These are phyloP conservation scores for Penicillium sp. DNA, from an alignment of 2,329 filamentous ascomycete genomes.

Conservation along the genomic window DNA sequence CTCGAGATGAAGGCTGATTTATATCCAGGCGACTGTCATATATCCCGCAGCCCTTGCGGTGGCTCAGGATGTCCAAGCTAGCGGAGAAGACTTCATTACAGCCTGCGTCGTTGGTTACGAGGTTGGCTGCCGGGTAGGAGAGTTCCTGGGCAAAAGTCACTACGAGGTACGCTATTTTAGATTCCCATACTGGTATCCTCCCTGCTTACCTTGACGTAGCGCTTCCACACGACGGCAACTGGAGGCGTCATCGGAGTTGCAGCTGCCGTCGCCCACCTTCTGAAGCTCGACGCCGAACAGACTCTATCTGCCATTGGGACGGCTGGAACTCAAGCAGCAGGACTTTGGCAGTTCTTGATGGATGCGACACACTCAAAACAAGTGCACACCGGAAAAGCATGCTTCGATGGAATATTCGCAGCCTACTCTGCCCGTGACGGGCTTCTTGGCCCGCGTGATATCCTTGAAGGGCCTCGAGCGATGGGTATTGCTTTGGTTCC, in stretches of 20 bases:
- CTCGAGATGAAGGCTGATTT: conserved; percentile 2
- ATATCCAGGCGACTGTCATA: conserved; percentile 26
- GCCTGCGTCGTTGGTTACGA: conserved; percentile 34
- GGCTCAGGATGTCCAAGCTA: conserved; percentile 27
- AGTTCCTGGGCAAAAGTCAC: conserved; percentile 30
- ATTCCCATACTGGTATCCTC: background rate
- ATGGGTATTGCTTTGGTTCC: conserved; percentile 27
- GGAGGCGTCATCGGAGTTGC: conserved; percentile 29
- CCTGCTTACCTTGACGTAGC: conserved; percentile 8
- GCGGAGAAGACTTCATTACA: conserved; percentile 28
- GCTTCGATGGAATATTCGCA: conserved; percentile 32
- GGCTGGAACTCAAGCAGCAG: conserved; percentile 32
- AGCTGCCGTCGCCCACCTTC: conserved; percentile 24
- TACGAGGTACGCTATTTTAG: conserved; percentile 24
- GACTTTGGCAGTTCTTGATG: conserved; percentile 31
- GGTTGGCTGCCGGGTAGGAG: conserved; percentile 28
- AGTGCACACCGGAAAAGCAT: conserved; percentile 32
- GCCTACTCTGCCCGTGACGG: conserved; percentile 28
- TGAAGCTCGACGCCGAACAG: conserved; percentile 21
- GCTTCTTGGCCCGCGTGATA: conserved; percentile 27
- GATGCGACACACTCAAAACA: conserved; percentile 32
- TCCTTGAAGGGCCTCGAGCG: conserved; percentile 28
- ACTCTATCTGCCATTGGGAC: conserved; percentile 30
- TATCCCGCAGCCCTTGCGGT: conserved; percentile 30
- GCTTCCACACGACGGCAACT: conserved; percentile 28